A percentile compares a stretch with the other conserved stretches of the same genome.
Conservation (phyloP, 2,329 filamentous ascomycete species). For the Aspergillus persii region DNA sequence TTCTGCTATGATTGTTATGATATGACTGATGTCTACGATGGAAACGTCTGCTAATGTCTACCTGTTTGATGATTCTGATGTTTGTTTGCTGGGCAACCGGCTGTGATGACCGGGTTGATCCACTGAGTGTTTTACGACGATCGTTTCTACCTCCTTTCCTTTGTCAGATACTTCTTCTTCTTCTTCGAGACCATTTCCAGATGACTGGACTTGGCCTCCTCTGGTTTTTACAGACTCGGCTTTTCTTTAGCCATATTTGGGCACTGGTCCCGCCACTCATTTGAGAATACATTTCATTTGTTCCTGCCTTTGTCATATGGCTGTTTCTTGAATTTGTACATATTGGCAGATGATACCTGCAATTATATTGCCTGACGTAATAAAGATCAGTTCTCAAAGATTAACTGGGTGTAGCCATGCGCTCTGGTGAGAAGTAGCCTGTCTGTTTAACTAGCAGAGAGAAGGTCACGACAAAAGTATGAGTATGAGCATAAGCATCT, state of each 20-base stretch:
- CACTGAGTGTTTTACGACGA: constrained; percentile 8
- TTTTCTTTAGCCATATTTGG: not conserved
- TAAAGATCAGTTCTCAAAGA: not conserved
- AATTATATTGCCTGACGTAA: not conserved
- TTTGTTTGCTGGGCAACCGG: constrained; percentile 13
- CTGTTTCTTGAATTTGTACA: constrained; percentile 3
- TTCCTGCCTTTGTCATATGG: constrained; percentile 3
- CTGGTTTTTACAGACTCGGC: not conserved
- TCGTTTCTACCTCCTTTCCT: constrained; percentile 4
- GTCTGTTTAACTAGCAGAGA: too few relatives aligned
- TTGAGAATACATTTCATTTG: constrained; percentile 15
- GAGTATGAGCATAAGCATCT: too few relatives aligned
- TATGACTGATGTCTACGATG: constrained; percentile 24
- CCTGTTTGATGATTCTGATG: constrained; percentile 4
- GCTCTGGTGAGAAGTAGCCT: not conserved
- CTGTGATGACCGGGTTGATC: constrained; percentile 10
- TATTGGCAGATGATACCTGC: not conserved
- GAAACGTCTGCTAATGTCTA: constrained; percentile 21
- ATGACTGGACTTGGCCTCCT: not conserved
- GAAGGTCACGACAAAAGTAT: too few relatives aligned
- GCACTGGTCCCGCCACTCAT: constrained; percentile 6
- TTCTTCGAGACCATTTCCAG: not conserved
- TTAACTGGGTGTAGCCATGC: too few relatives aligned
- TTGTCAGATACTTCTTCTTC: constrained; percentile 5
- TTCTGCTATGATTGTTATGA: constrained; percentile 24